These are phyloP conservation scores for Chrysosporium keratinophilum DNA, from an alignment of 2,329 filamentous ascomycete species.

Conservation along the genomic window DNA sequence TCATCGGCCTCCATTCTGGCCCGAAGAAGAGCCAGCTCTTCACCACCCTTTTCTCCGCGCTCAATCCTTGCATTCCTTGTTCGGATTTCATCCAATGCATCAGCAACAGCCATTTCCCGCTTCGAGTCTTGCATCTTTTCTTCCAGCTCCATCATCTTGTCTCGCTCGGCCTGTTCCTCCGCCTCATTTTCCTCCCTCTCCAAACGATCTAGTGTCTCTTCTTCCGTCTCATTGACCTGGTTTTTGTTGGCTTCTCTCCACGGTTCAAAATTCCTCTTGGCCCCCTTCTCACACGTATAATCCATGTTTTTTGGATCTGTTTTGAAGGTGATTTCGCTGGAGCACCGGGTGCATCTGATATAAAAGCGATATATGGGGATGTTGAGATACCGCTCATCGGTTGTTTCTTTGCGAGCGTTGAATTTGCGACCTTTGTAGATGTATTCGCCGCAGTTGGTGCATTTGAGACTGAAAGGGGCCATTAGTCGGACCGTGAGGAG, in stretches of 20 bases:
- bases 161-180: slow-evolving; percentile 58
- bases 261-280: slow-evolving; percentile 84
- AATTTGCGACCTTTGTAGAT: slow-evolving; percentile 93
- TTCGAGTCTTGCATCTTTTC: slow-evolving; percentile 88
- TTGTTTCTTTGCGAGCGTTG: slow-evolving; percentile 88
- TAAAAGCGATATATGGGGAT: slow-evolving; percentile 87
- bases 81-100: slow-evolving; percentile 88
- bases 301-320: slow-evolving; percentile 92
- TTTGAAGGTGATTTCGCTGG: slow-evolving; percentile 78
- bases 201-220: slow-evolving; percentile 73
- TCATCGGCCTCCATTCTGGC: slow-evolving; percentile 49
- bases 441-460: slow-evolving; percentile 59
- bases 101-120: slow-evolving; percentile 90
- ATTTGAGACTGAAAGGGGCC: slow-evolving; percentile 76
- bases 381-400: slow-evolving; percentile 76
- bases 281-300: slow-evolving; percentile 70
- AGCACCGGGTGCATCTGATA: slow-evolving; percentile 79
- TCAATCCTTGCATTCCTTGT: slow-evolving; percentile 83
- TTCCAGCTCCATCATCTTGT: slow-evolving; percentile 92
- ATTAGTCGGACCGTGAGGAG: slow-evolving; percentile 82
- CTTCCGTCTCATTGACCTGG: slow-evolving; percentile 63
- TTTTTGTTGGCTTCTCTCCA: slow-evolving; percentile 61
- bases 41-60: slow-evolving; percentile 57
- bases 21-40: slow-evolving; percentile 38
- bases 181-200: slow-evolving; percentile 62